These are phyloP conservation scores for Pseudofabraea citricarpa DNA, from an alignment of 2,329 filamentous ascomycete genomes.

Conservation along the genomic window DNA sequence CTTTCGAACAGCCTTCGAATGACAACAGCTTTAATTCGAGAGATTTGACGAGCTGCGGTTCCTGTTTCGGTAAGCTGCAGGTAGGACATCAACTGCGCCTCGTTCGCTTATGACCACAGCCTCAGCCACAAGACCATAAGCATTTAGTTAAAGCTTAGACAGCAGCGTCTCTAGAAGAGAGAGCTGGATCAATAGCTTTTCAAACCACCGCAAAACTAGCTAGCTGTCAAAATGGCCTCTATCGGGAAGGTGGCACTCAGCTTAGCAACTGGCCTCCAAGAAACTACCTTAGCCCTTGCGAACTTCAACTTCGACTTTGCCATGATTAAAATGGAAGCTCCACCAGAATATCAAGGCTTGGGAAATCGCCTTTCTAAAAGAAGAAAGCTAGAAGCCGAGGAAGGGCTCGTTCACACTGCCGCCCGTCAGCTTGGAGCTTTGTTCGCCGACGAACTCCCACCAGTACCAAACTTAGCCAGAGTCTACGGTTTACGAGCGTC, in stretches of 20 bases:
- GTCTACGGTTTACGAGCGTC: constrained; percentile 9
- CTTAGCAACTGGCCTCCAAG: neutral
- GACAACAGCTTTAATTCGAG: too few relatives aligned
- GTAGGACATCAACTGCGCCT: too few relatives aligned
- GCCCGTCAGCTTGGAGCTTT: constrained; percentile 34
- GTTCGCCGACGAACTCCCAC: constrained; percentile 30
- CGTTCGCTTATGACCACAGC: too few relatives aligned
- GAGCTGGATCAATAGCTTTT: too few relatives aligned
- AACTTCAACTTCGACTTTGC: constrained; percentile 36
- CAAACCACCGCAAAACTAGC: too few relatives aligned
- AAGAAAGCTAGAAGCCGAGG: constrained; percentile 31
- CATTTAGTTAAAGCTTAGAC: too few relatives aligned
- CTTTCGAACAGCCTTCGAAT: too few relatives aligned
- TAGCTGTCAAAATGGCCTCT: too few relatives aligned
- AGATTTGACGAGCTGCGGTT: too few relatives aligned
- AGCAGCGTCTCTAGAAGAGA: too few relatives aligned
- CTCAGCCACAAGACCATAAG: too few relatives aligned
- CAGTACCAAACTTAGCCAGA: constrained; percentile 10
- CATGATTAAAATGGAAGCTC: constrained; percentile 34
- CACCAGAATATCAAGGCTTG: constrained; percentile 29
- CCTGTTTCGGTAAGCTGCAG: too few relatives aligned
- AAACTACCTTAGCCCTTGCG: neutral
- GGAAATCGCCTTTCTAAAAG: constrained; percentile 24
- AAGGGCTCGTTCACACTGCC: constrained; percentile 29
- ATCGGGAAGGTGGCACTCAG: neutral